Percentiles rank a stretch among this genome's conserved stretches.
phyloP scores from a whole-genome alignment of 441 rosid species.

The Aquilaria agallochum region DNA sequence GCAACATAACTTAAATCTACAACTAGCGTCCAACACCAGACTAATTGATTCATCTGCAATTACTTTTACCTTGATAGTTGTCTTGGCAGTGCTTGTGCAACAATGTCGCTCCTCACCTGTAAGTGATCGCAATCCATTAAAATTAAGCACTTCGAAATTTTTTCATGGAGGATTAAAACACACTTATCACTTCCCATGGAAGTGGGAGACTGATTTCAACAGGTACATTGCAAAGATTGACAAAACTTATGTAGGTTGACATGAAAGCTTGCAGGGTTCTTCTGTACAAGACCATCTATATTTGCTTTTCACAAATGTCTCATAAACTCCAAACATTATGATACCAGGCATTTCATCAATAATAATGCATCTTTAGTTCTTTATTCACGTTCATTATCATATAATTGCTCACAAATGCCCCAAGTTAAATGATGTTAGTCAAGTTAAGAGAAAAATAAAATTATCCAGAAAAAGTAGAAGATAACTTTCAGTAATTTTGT shows the following conservation, averaged over 20 bases:
- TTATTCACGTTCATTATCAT: too few species aligned
- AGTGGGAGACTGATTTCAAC: neutral
- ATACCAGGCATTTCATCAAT: too few species aligned
- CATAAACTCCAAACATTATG: too few species aligned
- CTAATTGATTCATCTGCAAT: conserved; percentile 6
- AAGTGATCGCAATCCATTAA: neutral
- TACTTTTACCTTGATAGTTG: conserved; percentile 48
- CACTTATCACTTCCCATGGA: neutral
- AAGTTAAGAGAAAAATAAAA: too few species aligned
- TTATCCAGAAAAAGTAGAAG: too few species aligned
- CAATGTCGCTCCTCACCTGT: conserved; percentile 54
- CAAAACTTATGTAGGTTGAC: neutral
- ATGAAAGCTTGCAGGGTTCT: neutral
- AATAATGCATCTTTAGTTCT: too few species aligned
- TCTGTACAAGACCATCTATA: too few species aligned
- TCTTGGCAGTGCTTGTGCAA: conserved; percentile 43
- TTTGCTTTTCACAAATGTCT: too few species aligned
- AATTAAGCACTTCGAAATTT: too few species aligned
- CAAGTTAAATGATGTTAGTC: too few species aligned
- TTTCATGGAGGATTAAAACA: neutral
- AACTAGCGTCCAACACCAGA: neutral
- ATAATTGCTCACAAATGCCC: too few species aligned
- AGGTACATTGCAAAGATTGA: neutral
- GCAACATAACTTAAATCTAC: neutral
- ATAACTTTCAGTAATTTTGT: too few species aligned